Conservation (phyloP, 192 early-diverging fungal species). For the Coemansia sp. region DNA sequence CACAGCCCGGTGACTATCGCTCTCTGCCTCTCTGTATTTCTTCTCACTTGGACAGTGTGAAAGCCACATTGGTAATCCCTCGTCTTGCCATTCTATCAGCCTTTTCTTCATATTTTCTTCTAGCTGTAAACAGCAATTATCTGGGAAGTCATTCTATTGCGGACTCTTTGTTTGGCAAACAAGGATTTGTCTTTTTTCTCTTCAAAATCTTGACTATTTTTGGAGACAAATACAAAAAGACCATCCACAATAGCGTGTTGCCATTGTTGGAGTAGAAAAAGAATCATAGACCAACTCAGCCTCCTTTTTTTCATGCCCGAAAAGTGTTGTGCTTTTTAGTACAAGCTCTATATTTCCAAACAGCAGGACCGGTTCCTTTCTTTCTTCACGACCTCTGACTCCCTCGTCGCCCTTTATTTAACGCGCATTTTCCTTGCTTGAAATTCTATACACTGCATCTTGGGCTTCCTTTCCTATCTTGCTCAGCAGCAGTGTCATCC, state of each 20-base stretch:
- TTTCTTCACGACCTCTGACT: not conserved
- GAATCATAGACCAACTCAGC: conserved; percentile 7
- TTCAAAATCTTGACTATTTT: conserved; percentile 7
- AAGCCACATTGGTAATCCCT: conserved; percentile 13
- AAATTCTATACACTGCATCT: conserved; percentile 32
- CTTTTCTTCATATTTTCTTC: not conserved
- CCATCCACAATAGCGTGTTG: conserved; percentile 1
- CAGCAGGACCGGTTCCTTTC: conserved; percentile 7
- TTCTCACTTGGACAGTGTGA: conserved; percentile 12
- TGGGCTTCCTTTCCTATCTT: conserved; percentile 3
- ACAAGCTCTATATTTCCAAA: not conserved
- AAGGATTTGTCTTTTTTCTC: not conserved
- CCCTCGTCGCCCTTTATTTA: conserved; percentile 10
- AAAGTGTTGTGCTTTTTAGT: not conserved
- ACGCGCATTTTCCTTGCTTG: conserved; percentile 10
- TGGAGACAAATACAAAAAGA: not conserved
- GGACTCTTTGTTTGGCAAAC: not conserved
- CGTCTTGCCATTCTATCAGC: not conserved
- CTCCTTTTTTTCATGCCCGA: not conserved
- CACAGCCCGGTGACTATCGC: conserved; percentile 8
- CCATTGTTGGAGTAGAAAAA: conserved; percentile 7
- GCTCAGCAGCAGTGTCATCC: conserved; percentile 4
- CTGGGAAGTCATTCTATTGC: not conserved
- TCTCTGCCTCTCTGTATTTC: conserved; percentile 9
- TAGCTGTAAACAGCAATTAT: conserved; percentile 11